Evolutionary conservation across 768 basidiomycete species (phyloP), one percentile per base, ranked within the genome.

Genomic region (Pleurotus ostreatus): DNA sequence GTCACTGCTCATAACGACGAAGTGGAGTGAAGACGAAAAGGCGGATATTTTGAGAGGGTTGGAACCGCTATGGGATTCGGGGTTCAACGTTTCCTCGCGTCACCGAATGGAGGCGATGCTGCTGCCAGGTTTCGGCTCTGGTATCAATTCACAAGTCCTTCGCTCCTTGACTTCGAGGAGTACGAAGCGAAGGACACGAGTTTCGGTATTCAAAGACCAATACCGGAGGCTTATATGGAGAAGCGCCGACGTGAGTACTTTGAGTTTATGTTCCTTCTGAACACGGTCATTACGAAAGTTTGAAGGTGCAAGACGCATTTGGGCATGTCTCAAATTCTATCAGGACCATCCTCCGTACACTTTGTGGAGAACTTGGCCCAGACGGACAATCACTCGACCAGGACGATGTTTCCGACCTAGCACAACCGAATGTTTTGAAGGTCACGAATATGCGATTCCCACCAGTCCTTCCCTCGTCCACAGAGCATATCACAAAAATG

Each of bases 151-250:
- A 8, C 77, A 83, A 46, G 70, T 75, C 0, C 72, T 90, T 41
- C 70, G 70, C 48, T 61, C 58, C 39, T 61, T 82, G 55, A 69
- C 64, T 22, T 52, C 45, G 5, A 54, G 52, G 30, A 51, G 61
- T 53, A 57, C 26, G 18, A 54, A 45, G 43, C 43, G 60, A 47
- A 40, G 54, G 57, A 49, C 55, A 53, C 38, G 51, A 49, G 13
- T 49, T 49, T 39, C 53, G 56, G 22, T 58, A 62, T 38, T 51
- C 67, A 41, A 71, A 77, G 56, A 65, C 71, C 15, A 69, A 40
- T 70, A 92, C 20, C 80, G 88, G 48, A 72, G 74, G 25, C 66
- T 79, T 6, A 67, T 93, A 22, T 92, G 92, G 83, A 82, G 82
- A 57, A 82, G 80, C 57, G 63, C 74, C 44, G 89, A 92, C 61